Conservation (phyloP, 768 basidiomycete species). For the Piloderma croceum region DNA sequence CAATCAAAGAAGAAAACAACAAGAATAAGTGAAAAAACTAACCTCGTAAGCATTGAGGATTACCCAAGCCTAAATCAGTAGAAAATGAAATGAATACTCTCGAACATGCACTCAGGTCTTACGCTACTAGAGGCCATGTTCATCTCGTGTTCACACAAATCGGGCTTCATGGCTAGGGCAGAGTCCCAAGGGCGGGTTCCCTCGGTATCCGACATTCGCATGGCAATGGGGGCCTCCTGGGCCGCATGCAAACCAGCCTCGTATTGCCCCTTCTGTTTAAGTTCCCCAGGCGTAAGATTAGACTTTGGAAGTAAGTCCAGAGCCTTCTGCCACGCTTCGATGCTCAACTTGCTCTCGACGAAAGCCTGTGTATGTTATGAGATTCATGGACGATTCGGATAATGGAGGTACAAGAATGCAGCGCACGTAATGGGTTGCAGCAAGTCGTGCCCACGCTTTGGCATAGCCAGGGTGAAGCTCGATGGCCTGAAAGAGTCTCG, state of each 20-base stretch:
- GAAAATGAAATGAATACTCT: too few relatives aligned
- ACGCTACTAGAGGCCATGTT: background rate
- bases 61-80: slow-evolving; percentile 25
- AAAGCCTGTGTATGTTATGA: slow-evolving; percentile 23
- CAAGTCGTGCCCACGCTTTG: slow-evolving; percentile 39
- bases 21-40: too few relatives aligned
- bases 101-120: too few relatives aligned
- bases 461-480: slow-evolving; percentile 34
- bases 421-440: slow-evolving; percentile 27
- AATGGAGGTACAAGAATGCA: background rate
- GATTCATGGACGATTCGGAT: too few relatives aligned
- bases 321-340: slow-evolving; percentile 28
- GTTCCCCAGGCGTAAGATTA: slow-evolving; percentile 25
- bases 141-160: background rate
- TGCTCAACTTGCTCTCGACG: slow-evolving; percentile 12
- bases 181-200: background rate
- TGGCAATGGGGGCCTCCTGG: slow-evolving; percentile 6
- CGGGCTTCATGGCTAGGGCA: background rate
- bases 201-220: background rate
- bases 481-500: slow-evolving; percentile 25
- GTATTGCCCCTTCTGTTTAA: slow-evolving; percentile 33
- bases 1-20: too few relatives aligned
- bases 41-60: slow-evolving; percentile 30
- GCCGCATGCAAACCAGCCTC: slow-evolving; percentile 23
- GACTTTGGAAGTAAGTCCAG: slow-evolving; percentile 24